Evolutionary conservation across 345 rosid species (phyloP).

Genomic region (Citrus sp.): DNA sequence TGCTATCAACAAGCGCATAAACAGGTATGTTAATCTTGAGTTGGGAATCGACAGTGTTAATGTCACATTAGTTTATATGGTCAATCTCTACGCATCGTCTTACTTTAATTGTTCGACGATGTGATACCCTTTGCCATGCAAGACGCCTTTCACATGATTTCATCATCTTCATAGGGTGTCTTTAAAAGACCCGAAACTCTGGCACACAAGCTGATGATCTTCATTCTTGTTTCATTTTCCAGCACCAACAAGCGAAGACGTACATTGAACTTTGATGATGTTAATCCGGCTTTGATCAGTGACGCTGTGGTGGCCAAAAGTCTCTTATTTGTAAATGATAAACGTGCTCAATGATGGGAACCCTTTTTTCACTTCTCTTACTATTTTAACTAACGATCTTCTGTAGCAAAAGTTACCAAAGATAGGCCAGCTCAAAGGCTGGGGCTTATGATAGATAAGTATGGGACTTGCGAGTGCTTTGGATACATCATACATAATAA

Average conservation of each 20-base stretch:
- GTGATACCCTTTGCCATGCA: too few species aligned
- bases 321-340: neutral
- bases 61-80: neutral
- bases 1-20: neutral
- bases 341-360: neutral
- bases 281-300: neutral
- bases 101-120: too few species aligned
- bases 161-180: too few species aligned
- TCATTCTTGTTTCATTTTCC: neutral
- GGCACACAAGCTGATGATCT: neutral
- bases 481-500: too few species aligned
- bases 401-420: neutral
- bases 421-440: neutral
- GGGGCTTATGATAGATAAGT: neutral
- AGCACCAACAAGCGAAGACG: conserved; percentile 7
- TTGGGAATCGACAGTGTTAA: neutral
- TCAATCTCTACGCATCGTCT: neutral
- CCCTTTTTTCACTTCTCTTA: neutral
- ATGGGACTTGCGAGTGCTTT: neutral
- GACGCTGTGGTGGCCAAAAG: neutral
- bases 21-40: neutral
- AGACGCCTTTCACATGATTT: too few species aligned
- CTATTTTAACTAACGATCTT: neutral
- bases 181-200: neutral
- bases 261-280: neutral